Evolutionary conservation across 805 yeast genomes (phyloP), one percentile per base, ranked within the genome.

Genomic region (Maudiozyma bulderi): DNA sequence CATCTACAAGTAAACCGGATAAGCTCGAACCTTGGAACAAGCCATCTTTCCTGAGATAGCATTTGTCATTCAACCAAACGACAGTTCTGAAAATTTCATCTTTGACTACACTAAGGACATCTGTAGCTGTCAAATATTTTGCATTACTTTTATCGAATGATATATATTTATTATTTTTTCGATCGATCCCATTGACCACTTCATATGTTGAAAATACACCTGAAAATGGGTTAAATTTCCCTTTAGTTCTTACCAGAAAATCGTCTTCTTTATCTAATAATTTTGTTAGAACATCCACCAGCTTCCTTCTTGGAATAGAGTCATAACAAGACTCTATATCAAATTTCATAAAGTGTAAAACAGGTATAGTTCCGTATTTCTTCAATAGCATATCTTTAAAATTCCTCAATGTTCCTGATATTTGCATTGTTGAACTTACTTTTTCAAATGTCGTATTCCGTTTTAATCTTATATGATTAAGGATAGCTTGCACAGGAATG

Each of bases 1-100:
- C 54, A 53, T 88, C 86, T 53, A 95, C 88, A 35, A 90, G 71
- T 5, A 81, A 69, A 1, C 85, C 76, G 49, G 95, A 91, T 4
- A 89, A 63, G 1, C 82, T 80, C 7, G 87, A 77, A 0, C 98
- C 98, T 67, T 90, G 98, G 47, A 83, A 89, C 0, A 91, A 72
- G 0, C 98, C 98, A 8, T 68, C 63, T 41, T 68, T 76, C 50
- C 95, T 68, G n/a, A 62, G 58, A 57, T 71, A 76, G 3, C 69
- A 64, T 7, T 56, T 52, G 0, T 63, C 57, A 4, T 68, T 67
- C 2, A 75, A 62, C 30, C 64, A 63, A 0, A 82, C 65, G 0
- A 73, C 67, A 0, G 86, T 73, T 10, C 73, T 66, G n/a, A 66
- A 65, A 11, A 88, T 61, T 50, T 86, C 89, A n/a, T 66, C 62